Percentiles rank a stretch among this genome's conserved stretches.
These are phyloP conservation scores for Avena eriantha DNA, from an alignment of 176 grass and related monocot species.

Conservation along the genomic window DNA sequence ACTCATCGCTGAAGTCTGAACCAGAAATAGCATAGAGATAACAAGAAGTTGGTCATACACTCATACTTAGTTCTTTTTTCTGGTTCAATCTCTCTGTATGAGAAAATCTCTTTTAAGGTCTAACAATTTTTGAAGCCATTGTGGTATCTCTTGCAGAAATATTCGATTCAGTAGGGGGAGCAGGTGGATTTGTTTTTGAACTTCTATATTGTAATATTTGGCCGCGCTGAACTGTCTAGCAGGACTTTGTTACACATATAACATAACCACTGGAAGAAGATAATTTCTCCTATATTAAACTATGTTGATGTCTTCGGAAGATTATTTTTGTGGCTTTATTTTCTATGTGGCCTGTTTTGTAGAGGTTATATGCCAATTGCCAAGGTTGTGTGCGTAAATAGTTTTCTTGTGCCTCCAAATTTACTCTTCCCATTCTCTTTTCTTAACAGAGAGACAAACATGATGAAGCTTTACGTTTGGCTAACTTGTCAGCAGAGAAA, in stretches of 20 bases:
- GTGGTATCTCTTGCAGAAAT: not conserved
- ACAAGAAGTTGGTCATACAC: not conserved
- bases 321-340: not conserved
- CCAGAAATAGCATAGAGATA: not conserved
- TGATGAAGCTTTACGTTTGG: constrained; percentile 90
- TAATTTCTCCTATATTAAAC: not conserved
- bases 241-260: not conserved
- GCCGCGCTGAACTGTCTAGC: not conserved
- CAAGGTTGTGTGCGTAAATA: not conserved
- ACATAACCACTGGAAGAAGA: not conserved
- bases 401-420: constrained; percentile 29
- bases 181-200: not conserved
- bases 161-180: not conserved
- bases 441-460: constrained; percentile 84
- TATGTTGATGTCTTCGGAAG: not conserved
- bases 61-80: not conserved
- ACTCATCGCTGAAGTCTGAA: constrained; percentile 6
- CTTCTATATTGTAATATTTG: not conserved
- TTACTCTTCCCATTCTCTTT: constrained; percentile 26
- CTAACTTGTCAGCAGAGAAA: constrained; percentile 93
- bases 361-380: not conserved
- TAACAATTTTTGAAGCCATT: constrained; percentile 14
- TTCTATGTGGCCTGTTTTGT: constrained; percentile 21
- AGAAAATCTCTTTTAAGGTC: not conserved
- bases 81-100: not conserved